Conservation (phyloP, 257 asterid genomes). For the Solanum arcanum region DNA sequence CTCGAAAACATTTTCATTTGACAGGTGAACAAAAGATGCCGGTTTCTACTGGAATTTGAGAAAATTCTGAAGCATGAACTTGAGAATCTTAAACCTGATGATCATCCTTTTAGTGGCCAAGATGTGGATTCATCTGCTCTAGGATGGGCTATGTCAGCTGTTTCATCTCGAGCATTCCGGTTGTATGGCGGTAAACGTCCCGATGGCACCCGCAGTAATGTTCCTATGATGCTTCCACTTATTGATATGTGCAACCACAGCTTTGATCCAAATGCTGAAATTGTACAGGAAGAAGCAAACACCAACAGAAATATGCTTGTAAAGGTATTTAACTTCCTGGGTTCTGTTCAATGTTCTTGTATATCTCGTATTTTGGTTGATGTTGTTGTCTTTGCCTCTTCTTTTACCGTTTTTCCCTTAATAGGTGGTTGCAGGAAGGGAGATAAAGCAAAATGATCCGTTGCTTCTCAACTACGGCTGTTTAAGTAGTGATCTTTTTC, state of each 20-base stretch:
- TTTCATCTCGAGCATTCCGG: conserved; percentile 94
- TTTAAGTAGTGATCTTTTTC: conserved; percentile 69
- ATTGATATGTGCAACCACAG: conserved; percentile 99
- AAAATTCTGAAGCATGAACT: conserved; percentile 38
- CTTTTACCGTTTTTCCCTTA: background rate
- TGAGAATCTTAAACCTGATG: conserved; percentile 29
- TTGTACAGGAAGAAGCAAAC: conserved; percentile 65
- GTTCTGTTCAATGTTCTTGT: background rate
- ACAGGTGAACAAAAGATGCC: conserved; percentile 93
- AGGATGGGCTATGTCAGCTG: conserved; percentile 99
- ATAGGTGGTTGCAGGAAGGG: conserved; percentile 64
- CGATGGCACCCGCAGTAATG: conserved; percentile 47
- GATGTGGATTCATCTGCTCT: conserved; percentile 76
- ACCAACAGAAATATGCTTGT: conserved; percentile 46
- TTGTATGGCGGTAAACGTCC: conserved; percentile 46
- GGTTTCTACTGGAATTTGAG: conserved; percentile 84
- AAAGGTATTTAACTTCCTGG: conserved; percentile 32
- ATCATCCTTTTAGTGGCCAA: conserved; percentile 83
- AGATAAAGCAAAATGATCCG: conserved; percentile 48
- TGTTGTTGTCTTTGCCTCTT: background rate
- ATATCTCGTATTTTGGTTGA: background rate
- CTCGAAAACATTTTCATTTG: background rate
- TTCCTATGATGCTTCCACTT: conserved; percentile 89
- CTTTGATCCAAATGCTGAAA: conserved; percentile 83
- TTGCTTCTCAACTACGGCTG: conserved; percentile 81